A percentile compares a stretch with the other conserved stretches of the same genome.
Evolutionary conservation across 108 stramenopile species (phyloP).

Genomic region (Nitzschia inconspicua): DNA sequence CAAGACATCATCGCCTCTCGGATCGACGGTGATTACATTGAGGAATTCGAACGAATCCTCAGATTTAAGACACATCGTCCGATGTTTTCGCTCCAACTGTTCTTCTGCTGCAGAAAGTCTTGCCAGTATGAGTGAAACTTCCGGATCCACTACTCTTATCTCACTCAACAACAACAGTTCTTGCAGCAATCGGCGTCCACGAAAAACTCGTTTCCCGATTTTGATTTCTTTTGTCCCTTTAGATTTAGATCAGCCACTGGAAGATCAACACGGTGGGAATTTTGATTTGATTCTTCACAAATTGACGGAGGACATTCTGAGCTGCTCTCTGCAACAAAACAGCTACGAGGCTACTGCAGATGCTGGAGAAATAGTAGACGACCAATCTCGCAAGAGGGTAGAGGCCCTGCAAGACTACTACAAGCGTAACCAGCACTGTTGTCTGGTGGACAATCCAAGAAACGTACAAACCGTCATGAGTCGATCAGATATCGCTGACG

Average conservation of each 20-base stretch:
- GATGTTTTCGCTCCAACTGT: slow-evolving; percentile 45
- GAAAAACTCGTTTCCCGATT: slow-evolving; percentile 32
- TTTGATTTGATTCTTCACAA: slow-evolving; percentile 85
- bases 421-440: slow-evolving; percentile 57
- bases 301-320: slow-evolving; percentile 84
- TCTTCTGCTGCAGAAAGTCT: slow-evolving; percentile 30
- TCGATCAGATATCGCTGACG: slow-evolving; percentile 65
- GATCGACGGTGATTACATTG: slow-evolving; percentile 19
- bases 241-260: slow-evolving; percentile 68
- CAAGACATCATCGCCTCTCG: background rate
- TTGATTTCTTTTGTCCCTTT: slow-evolving; percentile 80
- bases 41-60: slow-evolving; percentile 22
- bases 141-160: slow-evolving; percentile 22
- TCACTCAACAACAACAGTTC: slow-evolving; percentile 2
- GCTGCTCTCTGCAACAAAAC: slow-evolving; percentile 20
- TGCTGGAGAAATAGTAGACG: too few species aligned
- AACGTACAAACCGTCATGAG: slow-evolving; percentile 75
- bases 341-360: background rate
- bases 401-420: slow-evolving; percentile 59
- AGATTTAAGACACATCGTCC: slow-evolving; percentile 37
- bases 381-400: slow-evolving; percentile 35
- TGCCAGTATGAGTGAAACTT: slow-evolving; percentile 20
- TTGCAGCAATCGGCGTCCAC: slow-evolving; percentile 1
- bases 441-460: slow-evolving; percentile 69
- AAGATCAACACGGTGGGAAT: slow-evolving; percentile 78